Conservation (phyloP, 2,329 filamentous ascomycete genomes). For the Trichoderma cornu-damae region DNA sequence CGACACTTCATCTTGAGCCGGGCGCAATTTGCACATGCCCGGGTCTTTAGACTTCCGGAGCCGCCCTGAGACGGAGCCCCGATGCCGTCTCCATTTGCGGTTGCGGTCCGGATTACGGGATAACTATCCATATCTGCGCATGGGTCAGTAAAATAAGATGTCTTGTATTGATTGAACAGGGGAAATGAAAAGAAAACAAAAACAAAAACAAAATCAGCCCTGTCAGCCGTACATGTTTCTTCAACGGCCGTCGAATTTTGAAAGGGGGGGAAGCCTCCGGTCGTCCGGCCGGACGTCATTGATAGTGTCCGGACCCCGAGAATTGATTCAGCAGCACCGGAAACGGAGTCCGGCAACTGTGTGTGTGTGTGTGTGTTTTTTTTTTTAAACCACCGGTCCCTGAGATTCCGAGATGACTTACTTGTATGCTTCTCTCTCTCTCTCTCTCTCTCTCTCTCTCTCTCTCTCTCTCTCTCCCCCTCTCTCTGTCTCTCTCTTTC, state of each 20-base stretch:
- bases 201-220: background rate
- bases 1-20: constrained; percentile 36
- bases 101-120: background rate
- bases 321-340: background rate
- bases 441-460: too few species aligned
- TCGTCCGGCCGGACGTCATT: background rate
- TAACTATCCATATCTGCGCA: background rate
- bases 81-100: background rate
- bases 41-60: constrained; percentile 17
- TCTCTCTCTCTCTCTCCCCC: too few species aligned
- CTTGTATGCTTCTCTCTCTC: too few species aligned
- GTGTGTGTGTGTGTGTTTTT: too few species aligned
- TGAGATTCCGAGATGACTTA: background rate
- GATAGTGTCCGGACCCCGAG: background rate
- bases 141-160: background rate
- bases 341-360: background rate
- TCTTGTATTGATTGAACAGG: background rate
- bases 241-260: background rate
- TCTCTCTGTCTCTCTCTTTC: too few species aligned
- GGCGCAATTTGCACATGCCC: constrained; percentile 34
- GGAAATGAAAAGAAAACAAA: background rate
- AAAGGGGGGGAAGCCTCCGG: background rate
- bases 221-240: background rate
- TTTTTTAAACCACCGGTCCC: background rate
- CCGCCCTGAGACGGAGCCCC: background rate